Conservation (phyloP, 75 land plant genomes). For the Ceratopteris richardii region DNA sequence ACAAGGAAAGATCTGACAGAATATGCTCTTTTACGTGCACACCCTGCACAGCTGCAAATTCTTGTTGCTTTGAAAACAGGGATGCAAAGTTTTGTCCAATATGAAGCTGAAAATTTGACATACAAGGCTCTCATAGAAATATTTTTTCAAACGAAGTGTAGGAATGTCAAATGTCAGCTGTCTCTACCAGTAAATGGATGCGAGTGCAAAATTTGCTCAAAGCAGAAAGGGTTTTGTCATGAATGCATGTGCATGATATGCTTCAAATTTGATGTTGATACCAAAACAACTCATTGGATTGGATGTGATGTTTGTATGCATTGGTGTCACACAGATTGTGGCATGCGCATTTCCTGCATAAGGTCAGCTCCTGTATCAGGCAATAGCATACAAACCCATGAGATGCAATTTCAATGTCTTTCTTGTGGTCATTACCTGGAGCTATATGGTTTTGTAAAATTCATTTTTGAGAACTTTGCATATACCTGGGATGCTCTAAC, state of each 20-base stretch:
- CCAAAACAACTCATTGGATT: slow-evolving; percentile 92
- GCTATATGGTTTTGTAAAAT: slow-evolving; percentile 94
- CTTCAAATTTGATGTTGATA: slow-evolving; percentile 77
- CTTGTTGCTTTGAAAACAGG: slow-evolving; percentile 78
- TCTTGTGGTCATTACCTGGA: slow-evolving; percentile 90
- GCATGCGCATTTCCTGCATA: slow-evolving; percentile 58
- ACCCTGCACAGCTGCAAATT: slow-evolving; percentile 60
- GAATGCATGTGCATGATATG: slow-evolving; percentile 94
- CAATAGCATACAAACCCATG: slow-evolving; percentile 52
- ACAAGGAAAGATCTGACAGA: slow-evolving; percentile 60
- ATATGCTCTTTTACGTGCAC: slow-evolving; percentile 49
- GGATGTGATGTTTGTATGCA: slow-evolving; percentile 93
- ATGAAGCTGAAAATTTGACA: slow-evolving; percentile 11
- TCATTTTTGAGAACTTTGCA: slow-evolving; percentile 65
- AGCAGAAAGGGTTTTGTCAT: slow-evolving; percentile 80
- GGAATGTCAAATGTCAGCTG: slow-evolving; percentile 60
- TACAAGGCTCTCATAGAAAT: slow-evolving; percentile 66
- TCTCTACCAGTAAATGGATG: slow-evolving; percentile 84
- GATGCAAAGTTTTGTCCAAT: slow-evolving; percentile 35
- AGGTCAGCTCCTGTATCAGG: slow-evolving; percentile 46
- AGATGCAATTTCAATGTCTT: slow-evolving; percentile 87
- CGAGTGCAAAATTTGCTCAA: slow-evolving; percentile 75
- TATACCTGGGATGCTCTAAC: slow-evolving; percentile 62
- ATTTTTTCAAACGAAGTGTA: slow-evolving; percentile 51
- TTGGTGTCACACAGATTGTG: slow-evolving; percentile 98